phyloP scores from a whole-genome alignment of 352 stramenopile genomes.

The Pythium aquatile region DNA sequence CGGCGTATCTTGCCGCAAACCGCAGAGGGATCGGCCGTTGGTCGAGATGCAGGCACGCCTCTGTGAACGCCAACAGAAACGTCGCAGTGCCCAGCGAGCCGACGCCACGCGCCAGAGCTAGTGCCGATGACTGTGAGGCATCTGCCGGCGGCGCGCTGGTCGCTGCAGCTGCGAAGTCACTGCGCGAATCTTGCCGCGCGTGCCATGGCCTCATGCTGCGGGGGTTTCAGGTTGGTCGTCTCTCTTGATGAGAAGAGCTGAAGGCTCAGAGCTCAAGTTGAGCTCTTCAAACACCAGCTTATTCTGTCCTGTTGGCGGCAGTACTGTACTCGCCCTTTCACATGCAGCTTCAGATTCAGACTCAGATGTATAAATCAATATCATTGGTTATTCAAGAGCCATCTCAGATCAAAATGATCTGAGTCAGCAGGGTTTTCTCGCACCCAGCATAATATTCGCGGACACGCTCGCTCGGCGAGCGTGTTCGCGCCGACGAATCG shows the following conservation, averaged over 20 bases:
- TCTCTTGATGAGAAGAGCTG: too few species aligned
- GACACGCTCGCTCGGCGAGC: background rate
- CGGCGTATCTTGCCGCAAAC: conserved; percentile 57
- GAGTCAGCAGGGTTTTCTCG: background rate
- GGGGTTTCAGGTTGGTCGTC: background rate
- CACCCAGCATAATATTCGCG: background rate
- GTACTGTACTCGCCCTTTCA: conserved; percentile 1
- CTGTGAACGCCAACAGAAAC: conserved; percentile 54
- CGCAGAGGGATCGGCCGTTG: conserved; percentile 63
- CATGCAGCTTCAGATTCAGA: background rate
- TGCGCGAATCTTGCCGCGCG: conserved; percentile 11
- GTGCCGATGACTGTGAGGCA: background rate
- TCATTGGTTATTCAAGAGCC: background rate
- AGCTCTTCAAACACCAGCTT: background rate
- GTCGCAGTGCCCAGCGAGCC: conserved; percentile 25
- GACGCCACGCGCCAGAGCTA: background rate
- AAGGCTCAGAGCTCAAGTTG: too few species aligned
- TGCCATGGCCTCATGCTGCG: conserved; percentile 23
- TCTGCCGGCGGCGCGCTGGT: background rate
- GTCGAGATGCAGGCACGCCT: conserved; percentile 58
- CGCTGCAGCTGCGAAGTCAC: conserved; percentile 21
- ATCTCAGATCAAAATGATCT: background rate
- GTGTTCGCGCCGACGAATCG: background rate
- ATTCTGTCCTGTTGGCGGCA: conserved; percentile 7
- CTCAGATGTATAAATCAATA: background rate